Evolutionary conservation across 148 eudicot genomes (phyloP), one percentile per base, ranked within the genome.

Genomic region (Polygonum maritimum): DNA sequence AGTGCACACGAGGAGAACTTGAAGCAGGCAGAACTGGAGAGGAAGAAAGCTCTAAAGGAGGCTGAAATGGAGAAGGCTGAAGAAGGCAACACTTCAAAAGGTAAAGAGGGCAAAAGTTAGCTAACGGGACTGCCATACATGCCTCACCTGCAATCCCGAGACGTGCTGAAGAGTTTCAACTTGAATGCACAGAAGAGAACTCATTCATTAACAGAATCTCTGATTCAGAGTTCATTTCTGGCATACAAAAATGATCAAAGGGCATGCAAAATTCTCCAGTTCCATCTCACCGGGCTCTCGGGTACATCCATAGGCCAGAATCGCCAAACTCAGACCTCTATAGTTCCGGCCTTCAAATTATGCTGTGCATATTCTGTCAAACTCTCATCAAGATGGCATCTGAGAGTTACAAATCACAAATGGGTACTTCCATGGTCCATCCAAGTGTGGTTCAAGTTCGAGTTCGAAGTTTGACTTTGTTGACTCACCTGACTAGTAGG

Each of bases 1-100:
- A 93, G 88, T 87, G 92, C 93, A 48, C 98, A 93, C 48, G 98
- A 93, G 19, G 98, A 93, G 84, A 93, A 93, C 72, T 80, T 78
- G 74, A 93, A 93, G 82, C 92, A 88, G 83, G 97, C 89, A 39
- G 98, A 93, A 80, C 76, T 86, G 76, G 98, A 91, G 55, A 90
- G 81, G 83, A 93, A 89, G 86, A 93, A 89, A 83, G 94, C 94
- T 65, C 89, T 83, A 74, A 93, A 88, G 80, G 96, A 93, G 79
- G 87, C 85, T 47, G 94, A 90, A 82, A 81, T 79, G 83, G 97
- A 90, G 83, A 85, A 84, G 84, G 83, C 86, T 48, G 86, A 87
- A 84, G 89, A 87, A 57, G 75, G 82, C 77, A 54, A 54, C 26
- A 82, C 80, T 75, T 76, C 73, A 75, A 70, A 70, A 51, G 87